Evolutionary conservation across 768 basidiomycete genomes (phyloP).

Genomic region (Mycena maculata): DNA sequence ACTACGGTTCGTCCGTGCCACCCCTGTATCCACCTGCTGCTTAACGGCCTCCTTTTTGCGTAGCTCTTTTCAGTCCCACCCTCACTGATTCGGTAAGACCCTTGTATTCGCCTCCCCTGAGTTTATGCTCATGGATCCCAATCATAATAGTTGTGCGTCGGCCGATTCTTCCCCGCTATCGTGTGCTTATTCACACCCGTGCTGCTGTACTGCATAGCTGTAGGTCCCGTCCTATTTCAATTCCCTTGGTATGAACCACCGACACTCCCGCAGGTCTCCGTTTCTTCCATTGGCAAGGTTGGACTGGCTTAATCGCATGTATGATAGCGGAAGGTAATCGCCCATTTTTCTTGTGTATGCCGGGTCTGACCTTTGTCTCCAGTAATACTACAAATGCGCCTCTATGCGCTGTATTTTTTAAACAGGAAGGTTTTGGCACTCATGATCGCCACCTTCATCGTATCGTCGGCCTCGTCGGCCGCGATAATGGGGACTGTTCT

Average conservation of each 20-base stretch:
- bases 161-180: not conserved
- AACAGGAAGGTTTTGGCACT: constrained; percentile 61
- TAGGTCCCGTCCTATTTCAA: constrained; percentile 40
- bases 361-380: not conserved
- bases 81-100: constrained; percentile 53
- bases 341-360: not conserved
- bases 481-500: constrained; percentile 62
- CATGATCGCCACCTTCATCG: constrained; percentile 57
- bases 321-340: constrained; percentile 64
- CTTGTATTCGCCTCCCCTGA: not conserved
- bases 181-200: not conserved
- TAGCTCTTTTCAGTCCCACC: constrained; percentile 56
- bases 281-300: constrained; percentile 72
- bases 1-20: constrained; percentile 56
- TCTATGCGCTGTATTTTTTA: constrained; percentile 71
- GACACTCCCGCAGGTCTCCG: constrained; percentile 48
- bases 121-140: not conserved
- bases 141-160: constrained; percentile 29
- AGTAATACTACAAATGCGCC: constrained; percentile 72
- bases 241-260: constrained; percentile 4
- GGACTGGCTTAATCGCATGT: constrained; percentile 65
- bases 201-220: constrained; percentile 42
- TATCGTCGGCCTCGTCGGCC: constrained; percentile 53
- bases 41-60: constrained; percentile 20
- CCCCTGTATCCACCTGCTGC: not conserved